Percentiles rank a stretch among this genome's conserved stretches.
Evolutionary conservation across 1,139 yeast genomes (phyloP).

Genomic region (Taphrina deformans): DNA sequence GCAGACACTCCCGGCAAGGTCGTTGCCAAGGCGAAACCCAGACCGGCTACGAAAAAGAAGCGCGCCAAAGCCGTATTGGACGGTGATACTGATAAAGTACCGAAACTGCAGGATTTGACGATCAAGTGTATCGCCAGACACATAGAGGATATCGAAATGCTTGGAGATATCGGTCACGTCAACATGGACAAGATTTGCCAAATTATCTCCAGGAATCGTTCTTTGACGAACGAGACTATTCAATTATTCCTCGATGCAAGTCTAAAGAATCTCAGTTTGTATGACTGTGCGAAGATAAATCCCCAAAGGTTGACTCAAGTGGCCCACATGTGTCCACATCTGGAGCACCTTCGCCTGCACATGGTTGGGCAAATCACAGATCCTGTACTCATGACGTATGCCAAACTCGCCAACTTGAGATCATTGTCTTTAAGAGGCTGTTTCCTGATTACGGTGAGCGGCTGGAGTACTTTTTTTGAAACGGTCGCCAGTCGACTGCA

Average conservation of each 20-base stretch:
- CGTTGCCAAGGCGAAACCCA: slow-evolving; percentile 63
- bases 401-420: slow-evolving; percentile 58
- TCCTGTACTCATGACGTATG: slow-evolving; percentile 65
- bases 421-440: slow-evolving; percentile 77
- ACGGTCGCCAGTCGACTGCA: slow-evolving; percentile 51
- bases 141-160: slow-evolving; percentile 71
- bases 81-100: slow-evolving; percentile 64
- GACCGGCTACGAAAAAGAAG: slow-evolving; percentile 55
- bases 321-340: slow-evolving; percentile 75
- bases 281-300: slow-evolving; percentile 88
- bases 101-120: slow-evolving; percentile 78
- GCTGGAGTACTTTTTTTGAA: slow-evolving; percentile 75
- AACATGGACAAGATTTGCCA: slow-evolving; percentile 67
- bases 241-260: slow-evolving; percentile 67
- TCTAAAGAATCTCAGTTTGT: slow-evolving; percentile 61
- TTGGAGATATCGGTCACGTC: slow-evolving; percentile 73
- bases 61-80: slow-evolving; percentile 79
- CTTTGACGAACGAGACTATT: slow-evolving; percentile 69
- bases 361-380: slow-evolving; percentile 94
- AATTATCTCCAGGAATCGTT: slow-evolving; percentile 77
- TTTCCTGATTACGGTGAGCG: slow-evolving; percentile 68
- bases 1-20: slow-evolving; percentile 46
- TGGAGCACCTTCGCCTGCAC: slow-evolving; percentile 64
- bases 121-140: slow-evolving; percentile 67
- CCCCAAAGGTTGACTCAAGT: slow-evolving; percentile 66